Conservation (phyloP, 2,329 filamentous ascomycete genomes). For the Ophiognomonia clavigignenti-juglandacearum region DNA sequence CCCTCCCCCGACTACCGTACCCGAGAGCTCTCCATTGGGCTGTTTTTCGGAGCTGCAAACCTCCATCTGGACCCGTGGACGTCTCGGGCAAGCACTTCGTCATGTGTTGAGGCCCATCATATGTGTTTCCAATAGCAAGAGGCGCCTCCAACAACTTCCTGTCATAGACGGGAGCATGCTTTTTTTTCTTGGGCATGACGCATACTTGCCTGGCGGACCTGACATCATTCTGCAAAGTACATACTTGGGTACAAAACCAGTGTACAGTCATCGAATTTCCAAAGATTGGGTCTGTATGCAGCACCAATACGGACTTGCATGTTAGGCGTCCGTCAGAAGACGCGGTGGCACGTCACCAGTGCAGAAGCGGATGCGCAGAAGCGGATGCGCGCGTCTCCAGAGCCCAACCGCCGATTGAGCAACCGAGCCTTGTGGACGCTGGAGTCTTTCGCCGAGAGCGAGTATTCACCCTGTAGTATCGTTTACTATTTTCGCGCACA, state of each 20-base stretch:
- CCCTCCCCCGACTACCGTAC: conserved; percentile 9
- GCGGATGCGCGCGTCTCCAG: neutral
- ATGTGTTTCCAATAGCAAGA: neutral
- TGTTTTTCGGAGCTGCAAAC: neutral
- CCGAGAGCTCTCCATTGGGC: conserved; percentile 3
- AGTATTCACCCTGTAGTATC: too few relatives aligned
- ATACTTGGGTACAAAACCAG: neutral
- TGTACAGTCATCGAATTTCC: too few relatives aligned
- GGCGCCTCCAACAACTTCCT: neutral
- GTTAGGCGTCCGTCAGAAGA: neutral
- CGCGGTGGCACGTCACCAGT: neutral
- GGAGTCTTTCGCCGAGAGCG: too few relatives aligned
- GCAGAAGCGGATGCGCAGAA: neutral
- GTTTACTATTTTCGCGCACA: too few relatives aligned
- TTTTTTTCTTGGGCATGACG: too few relatives aligned
- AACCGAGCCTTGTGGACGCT: too few relatives aligned
- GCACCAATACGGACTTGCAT: neutral
- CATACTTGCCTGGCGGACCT: too few relatives aligned
- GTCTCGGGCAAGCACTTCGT: neutral
- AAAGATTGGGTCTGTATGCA: too few relatives aligned
- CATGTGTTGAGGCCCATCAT: neutral
- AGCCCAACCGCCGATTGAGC: too few relatives aligned
- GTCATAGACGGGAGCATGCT: conserved; percentile 1
- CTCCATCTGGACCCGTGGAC: neutral
- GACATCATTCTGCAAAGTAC: too few relatives aligned